Base-by-base conservation (phyloP, 2,329 filamentous ascomycete species). In the Colletotrichum somersetense region DNA sequence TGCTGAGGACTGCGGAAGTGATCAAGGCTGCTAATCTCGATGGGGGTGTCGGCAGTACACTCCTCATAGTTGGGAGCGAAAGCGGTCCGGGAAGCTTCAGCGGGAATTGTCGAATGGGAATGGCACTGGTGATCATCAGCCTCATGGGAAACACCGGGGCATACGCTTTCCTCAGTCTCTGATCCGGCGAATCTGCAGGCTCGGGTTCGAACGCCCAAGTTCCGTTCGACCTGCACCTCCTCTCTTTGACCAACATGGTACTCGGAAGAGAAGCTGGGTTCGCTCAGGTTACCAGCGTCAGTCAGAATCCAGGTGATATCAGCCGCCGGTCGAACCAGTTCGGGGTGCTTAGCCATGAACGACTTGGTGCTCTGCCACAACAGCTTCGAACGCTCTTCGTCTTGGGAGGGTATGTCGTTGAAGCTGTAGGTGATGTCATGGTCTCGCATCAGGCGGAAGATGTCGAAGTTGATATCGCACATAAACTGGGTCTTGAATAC, bases 371-470 rank as follows among this genome's bases (percentile, higher is more conserved):
- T 81, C 20, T 82, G 80, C 79, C 86, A 88, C 20, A 89, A 80
- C 4, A 79, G 81, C 14, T 81, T 80, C 61, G 85, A 83, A 14
- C 84, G 80, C 40, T 82, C 80, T 7, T 81, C 81, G 64, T 85
- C 82, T 66, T 86, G 83, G 38, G 87, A 78, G 53, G 85, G 82
- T 33, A 84, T 83, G 77, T 86, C 85, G 71, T 86, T 89, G 78
- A 89, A 89, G 16, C 88, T 94, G 78, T 96, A 96, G 14, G 91
- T 93, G 79, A 96, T 92, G 79, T 94, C 91, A 79, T 93, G 90
- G 77, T 97, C 93, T 74, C 90, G 87, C 93, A 97, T 96, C 84
- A 91, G 95, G 58, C 91, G 89, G 84, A 97, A 97, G 40, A 96
- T 89, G 78, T 97, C 94, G 78, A 97, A 96, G 78, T 94, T 90